Base-by-base conservation (phyloP, 2,329 filamentous ascomycete species). In the Aureobasidium musti region DNA sequence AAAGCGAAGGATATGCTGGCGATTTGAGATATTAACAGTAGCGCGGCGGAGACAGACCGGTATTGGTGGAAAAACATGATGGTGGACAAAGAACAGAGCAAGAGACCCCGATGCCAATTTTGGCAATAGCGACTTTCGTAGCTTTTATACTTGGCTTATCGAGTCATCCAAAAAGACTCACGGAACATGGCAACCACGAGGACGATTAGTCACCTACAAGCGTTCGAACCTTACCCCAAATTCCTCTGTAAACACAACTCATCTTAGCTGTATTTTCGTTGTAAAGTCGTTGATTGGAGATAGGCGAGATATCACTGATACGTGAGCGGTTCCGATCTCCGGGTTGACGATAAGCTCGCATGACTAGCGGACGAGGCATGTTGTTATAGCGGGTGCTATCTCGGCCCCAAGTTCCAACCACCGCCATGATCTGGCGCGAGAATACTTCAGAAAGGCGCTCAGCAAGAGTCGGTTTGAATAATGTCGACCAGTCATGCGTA, bases 21-120 rank as follows among this genome's bases (percentile, higher is more conserved):
- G 49, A 45, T 5, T 14, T 65, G 50, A 13, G 61, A 56, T 3
- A 65, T 21, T n/a, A 65, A 26, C 8, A 65, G 37, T 5, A 63
- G 45, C 21, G 39, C 50, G 52, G 61, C 53, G 54, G 61, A 39
- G 26, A 64, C 47, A 35, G 61, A 56, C 39, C n/a, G 37, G 61
- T 37, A 26, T 21, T 17, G 47, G 23, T 30, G 37, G 21, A 28
- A 3, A 5, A 37, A 14, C 61, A 65, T 65, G 2, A 3, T 53
- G 35, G 14, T 5, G 5, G 17, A 43, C 21, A 19, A 28, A 23
- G 45, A 13, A 52, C 1, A 17, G n/a, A 43, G 39, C 1, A 11
- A 21, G 19, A 41, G 21, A 5, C 6, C 7, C 21, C 21, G 43
- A 41, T 53, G 28, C 47, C 30, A 43, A 28, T 26, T 21, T 6